These are phyloP conservation scores for Leucocoprinus sp. DNA, from an alignment of 768 basidiomycete species.

Conservation along the genomic window DNA sequence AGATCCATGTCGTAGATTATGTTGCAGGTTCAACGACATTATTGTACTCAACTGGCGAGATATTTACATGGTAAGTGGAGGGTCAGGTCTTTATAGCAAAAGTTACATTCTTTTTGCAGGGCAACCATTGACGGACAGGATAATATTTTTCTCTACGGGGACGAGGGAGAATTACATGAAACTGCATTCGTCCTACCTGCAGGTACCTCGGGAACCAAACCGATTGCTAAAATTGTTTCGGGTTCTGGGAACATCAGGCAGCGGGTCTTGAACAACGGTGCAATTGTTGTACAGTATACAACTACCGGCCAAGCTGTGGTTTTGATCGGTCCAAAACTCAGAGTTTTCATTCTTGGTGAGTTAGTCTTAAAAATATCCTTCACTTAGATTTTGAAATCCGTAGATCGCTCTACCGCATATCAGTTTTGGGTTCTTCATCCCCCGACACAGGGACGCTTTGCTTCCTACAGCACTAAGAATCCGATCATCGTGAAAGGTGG, in stretches of 20 bases:
- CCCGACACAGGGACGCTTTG: conserved; percentile 27
- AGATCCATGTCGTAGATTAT: conserved; percentile 44
- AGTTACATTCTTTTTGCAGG: conserved; percentile 22
- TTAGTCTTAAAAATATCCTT: not conserved
- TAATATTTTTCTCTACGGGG: conserved; percentile 39
- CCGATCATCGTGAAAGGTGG: conserved; percentile 42
- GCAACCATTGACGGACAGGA: conserved; percentile 41
- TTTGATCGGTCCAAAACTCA: conserved; percentile 30
- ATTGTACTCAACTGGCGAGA: conserved; percentile 41
- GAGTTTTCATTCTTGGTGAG: conserved; percentile 37
- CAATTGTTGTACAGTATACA: conserved; percentile 34
- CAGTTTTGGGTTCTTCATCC: conserved; percentile 45
- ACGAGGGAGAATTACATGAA: conserved; percentile 39
- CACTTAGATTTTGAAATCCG: not conserved
- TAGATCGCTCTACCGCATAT: conserved; percentile 42
- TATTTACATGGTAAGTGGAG: conserved; percentile 36
- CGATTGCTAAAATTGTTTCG: conserved; percentile 26
- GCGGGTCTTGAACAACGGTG: conserved; percentile 24
- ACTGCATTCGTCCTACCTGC: conserved; percentile 33
- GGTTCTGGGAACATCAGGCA: conserved; percentile 29
- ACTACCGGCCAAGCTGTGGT: conserved; percentile 41
- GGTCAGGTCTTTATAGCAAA: not conserved
- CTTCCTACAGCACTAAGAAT: conserved; percentile 30
- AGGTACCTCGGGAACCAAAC: conserved; percentile 14
- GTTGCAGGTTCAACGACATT: conserved; percentile 33